Evolutionary conservation across 768 basidiomycete species (phyloP), one percentile per base, ranked within the genome.

Genomic region (Psilocybe cyanescens): DNA sequence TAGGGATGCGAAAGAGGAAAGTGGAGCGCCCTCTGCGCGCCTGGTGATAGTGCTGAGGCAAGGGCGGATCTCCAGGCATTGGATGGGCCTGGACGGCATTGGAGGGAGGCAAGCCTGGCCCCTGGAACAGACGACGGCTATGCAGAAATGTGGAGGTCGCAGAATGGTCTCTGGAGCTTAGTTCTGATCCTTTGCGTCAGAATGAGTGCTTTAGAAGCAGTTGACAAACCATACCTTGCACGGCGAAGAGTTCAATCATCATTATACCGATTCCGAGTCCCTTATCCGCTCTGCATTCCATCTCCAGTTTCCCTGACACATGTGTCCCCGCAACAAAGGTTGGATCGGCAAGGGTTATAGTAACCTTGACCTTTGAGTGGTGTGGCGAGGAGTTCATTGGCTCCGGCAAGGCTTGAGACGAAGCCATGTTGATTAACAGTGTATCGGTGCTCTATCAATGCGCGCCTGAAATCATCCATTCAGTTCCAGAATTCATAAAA

Each of bases 341-440:
- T 2, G 83, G 71, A 64, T 90, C 83, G 1, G 84, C 81, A 6
- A 92, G 77, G 6, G 78, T 81, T 17, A 90, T 70, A 11, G 88
- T 81, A 14, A 91, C 83, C 72, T 84, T 91, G 72, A 94, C 84
- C 75, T 92, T 94, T 29, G 91, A 78, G 72, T 94, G 92, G 71
- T 88, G 79, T 0, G 87, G 81, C n/a, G 86, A 85, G 31, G 89
- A 87, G 75, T 94, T 94, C 92, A 94, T 94, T 11, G 90, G 89
- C 75, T 84, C 83, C 33, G 75, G 74, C 50, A 72, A 47, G 9
- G 69, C 67, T 53, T 71, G 70, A 24, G 67, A 58, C 14, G 67
- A 65, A 31, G 67, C 67, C 67, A 68, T 68, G 8, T 31, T 45
- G n/a, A 49, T n/a, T n/a, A 57, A 33, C 33, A 6, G 47, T 44